phyloP scores from a whole-genome alignment of 225 moss, liverwort and hornwort genomes.

The Neckera pumila region DNA sequence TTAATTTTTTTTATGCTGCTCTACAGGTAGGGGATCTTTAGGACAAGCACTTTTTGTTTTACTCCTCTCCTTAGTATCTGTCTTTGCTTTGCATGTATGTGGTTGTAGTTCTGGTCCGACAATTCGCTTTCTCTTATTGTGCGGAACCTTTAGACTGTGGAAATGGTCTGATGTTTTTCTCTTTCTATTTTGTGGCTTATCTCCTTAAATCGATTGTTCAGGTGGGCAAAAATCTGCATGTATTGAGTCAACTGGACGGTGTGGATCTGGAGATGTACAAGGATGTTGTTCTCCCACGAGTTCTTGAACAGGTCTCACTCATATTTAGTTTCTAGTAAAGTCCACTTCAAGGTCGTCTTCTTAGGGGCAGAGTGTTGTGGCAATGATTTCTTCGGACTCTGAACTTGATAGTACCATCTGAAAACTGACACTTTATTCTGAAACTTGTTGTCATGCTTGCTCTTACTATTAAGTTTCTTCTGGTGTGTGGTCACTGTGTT shows the following conservation, averaged over 20 bases:
- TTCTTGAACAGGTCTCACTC: slow-evolving; percentile 78
- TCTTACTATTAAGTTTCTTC: neutral
- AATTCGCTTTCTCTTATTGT: neutral
- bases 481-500: neutral
- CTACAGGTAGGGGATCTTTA: neutral
- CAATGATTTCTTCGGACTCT: neutral
- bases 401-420: neutral
- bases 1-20: neutral
- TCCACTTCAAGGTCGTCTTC: neutral
- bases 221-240: slow-evolving; percentile 99
- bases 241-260: slow-evolving; percentile 91
- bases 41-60: neutral
- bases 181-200: neutral
- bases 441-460: neutral
- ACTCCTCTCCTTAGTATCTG: neutral
- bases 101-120: neutral
- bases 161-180: neutral
- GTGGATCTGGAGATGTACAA: slow-evolving; percentile 99
- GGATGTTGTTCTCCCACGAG: slow-evolving; percentile 90
- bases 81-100: neutral
- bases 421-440: neutral
- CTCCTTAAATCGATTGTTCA: slow-evolving; percentile 6
- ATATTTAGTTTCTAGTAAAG: neutral
- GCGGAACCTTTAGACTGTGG: neutral
- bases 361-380: neutral